A percentile compares a stretch with the other conserved stretches of the same genome.
phyloP scores from a whole-genome alignment of 371 early-diverging fungal genomes.

The Apophysomyces variabilis region DNA sequence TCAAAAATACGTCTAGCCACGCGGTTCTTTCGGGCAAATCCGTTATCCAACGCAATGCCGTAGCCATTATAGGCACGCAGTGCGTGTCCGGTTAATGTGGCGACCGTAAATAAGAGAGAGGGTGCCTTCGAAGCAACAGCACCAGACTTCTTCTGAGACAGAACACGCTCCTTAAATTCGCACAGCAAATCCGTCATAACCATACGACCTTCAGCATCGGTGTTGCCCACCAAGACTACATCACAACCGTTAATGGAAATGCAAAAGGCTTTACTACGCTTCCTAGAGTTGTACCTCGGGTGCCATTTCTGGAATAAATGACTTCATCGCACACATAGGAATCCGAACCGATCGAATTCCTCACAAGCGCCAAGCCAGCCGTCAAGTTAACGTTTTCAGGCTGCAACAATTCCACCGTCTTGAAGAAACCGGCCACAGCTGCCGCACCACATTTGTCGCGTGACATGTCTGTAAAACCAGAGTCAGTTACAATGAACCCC shows the following conservation, averaged over 20 bases:
- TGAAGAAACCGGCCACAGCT: conserved; percentile 83
- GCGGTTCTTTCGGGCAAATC: conserved; percentile 71
- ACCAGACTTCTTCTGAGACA: conserved; percentile 56
- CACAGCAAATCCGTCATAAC: conserved; percentile 87
- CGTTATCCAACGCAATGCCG: conserved; percentile 80
- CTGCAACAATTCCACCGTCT: conserved; percentile 66
- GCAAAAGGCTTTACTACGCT: background rate
- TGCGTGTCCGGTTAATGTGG: conserved; percentile 89
- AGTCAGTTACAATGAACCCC: background rate
- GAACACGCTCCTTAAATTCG: conserved; percentile 75
- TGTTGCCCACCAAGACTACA: conserved; percentile 79
- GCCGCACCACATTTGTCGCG: conserved; percentile 93
- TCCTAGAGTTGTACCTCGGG: conserved; percentile 50
- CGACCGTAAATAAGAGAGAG: conserved; percentile 78
- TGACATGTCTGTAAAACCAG: conserved; percentile 64
- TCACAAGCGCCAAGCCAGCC: conserved; percentile 75
- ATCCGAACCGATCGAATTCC: conserved; percentile 84
- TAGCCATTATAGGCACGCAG: conserved; percentile 82
- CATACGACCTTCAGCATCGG: conserved; percentile 93
- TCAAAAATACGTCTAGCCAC: conserved; percentile 67
- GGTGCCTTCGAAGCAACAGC: conserved; percentile 45
- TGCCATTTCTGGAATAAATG: conserved; percentile 78
- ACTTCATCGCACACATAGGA: conserved; percentile 86
- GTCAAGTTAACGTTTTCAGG: conserved; percentile 74
- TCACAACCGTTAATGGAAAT: background rate